phyloP scores from a whole-genome alignment of 2,329 filamentous ascomycete species.

The Apiospora arundinis region DNA sequence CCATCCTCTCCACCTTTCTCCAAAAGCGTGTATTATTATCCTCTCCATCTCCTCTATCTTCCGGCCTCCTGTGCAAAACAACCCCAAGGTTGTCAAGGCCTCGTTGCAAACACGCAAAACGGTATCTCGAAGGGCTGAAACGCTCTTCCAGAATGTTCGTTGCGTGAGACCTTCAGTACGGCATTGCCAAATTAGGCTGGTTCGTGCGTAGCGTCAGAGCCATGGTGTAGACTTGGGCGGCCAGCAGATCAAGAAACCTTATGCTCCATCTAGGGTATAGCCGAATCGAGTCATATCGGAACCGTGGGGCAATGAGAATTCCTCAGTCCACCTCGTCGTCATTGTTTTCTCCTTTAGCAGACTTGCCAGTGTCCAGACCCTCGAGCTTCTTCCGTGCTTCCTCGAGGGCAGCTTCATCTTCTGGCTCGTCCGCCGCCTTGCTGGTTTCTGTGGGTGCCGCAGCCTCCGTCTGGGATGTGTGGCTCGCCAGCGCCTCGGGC shows the following conservation, averaged over 20 bases:
- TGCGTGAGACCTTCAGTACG: too few relatives aligned
- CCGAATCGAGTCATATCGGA: background rate
- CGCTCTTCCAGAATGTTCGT: background rate
- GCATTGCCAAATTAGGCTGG: too few relatives aligned
- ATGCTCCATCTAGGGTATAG: background rate
- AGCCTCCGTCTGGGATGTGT: constrained; percentile 40
- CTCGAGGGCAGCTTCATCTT: constrained; percentile 38
- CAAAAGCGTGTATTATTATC: background rate
- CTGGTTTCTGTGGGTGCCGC: constrained; percentile 25
- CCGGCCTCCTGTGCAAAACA: too few relatives aligned
- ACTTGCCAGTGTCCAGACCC: constrained; percentile 29
- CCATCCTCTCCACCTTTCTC: background rate
- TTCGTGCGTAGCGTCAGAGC: background rate
- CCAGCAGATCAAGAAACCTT: too few relatives aligned
- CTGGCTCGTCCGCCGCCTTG: constrained; percentile 34
- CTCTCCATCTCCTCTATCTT: background rate
- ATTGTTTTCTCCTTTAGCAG: constrained; percentile 37
- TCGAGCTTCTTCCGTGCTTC: constrained; percentile 46
- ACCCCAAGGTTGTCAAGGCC: background rate
- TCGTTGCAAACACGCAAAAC: background rate
- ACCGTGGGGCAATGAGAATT: background rate
- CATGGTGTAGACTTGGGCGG: background rate
- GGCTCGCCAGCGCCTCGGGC: constrained; percentile 39
- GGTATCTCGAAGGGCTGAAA: background rate
- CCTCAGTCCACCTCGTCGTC: constrained; percentile 53